Percentiles rank a stretch among this genome's conserved stretches.
phyloP scores from a whole-genome alignment of 192 early-diverging fungal genomes.

The Mortierella alpina region DNA sequence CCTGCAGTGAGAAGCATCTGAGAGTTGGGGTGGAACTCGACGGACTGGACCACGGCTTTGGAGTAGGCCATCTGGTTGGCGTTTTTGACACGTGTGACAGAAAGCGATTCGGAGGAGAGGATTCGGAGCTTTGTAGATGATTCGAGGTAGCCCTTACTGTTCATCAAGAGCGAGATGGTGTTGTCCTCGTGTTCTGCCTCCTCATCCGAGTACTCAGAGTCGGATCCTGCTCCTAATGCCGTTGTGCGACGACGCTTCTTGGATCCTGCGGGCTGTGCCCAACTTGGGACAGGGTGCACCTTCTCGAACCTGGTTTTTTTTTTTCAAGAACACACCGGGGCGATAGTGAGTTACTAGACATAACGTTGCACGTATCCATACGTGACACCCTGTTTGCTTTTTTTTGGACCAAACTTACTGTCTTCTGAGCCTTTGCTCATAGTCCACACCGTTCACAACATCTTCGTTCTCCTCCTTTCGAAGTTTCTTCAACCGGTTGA shows the following conservation, averaged over 20 bases:
- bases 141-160: slow-evolving; percentile 58
- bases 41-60: slow-evolving; percentile 72
- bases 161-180: slow-evolving; percentile 49
- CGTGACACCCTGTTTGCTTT: too few relatives aligned
- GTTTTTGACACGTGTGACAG: slow-evolving; percentile 77
- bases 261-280: slow-evolving; percentile 79
- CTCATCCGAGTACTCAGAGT: slow-evolving; percentile 59
- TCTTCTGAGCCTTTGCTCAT: slow-evolving; percentile 81
- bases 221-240: slow-evolving; percentile 33
- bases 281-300: slow-evolving; percentile 86
- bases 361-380: too few relatives aligned
- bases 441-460: slow-evolving; percentile 80
- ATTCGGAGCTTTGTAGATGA: slow-evolving; percentile 22
- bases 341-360: too few relatives aligned
- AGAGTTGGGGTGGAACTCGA: slow-evolving; percentile 91
- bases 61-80: slow-evolving; percentile 78
- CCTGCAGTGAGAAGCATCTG: slow-evolving; percentile 90
- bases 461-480: slow-evolving; percentile 81
- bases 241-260: slow-evolving; percentile 49
- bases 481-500: slow-evolving; percentile 81
- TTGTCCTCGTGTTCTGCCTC: slow-evolving; percentile 61
- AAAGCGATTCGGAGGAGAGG: slow-evolving; percentile 67
- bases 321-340: too few relatives aligned
- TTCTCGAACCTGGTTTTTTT: slow-evolving; percentile 69
- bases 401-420: slow-evolving; percentile 67